phyloP scores from a whole-genome alignment of 2,329 filamentous ascomycete species.

The Lachnellula occidentalis region DNA sequence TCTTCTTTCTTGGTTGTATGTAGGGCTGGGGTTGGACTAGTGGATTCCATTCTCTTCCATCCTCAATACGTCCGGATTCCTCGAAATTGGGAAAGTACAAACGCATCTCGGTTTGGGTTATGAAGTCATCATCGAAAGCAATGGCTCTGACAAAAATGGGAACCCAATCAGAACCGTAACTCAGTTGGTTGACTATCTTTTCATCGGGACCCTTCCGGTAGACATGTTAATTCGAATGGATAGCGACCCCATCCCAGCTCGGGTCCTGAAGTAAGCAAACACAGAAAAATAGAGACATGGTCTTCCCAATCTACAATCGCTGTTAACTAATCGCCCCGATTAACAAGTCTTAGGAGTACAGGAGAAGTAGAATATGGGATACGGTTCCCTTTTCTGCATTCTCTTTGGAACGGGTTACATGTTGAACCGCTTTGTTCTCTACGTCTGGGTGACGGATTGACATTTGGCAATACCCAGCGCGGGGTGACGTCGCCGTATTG shows the following conservation, averaged over 20 bases:
- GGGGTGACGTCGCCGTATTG: constrained; percentile 17
- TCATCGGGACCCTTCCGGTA: constrained; percentile 24
- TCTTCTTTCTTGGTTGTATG: constrained; percentile 16
- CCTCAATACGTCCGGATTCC: constrained; percentile 17
- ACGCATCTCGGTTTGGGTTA: constrained; percentile 28
- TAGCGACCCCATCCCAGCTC: constrained; percentile 7
- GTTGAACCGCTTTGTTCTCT: constrained; percentile 21
- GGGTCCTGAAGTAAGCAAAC: constrained; percentile 19
- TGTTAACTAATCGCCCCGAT: too few species aligned
- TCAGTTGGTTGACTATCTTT: constrained; percentile 23
- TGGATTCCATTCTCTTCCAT: constrained; percentile 26
- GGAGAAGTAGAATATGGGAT: constrained; percentile 15
- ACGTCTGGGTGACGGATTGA: constrained; percentile 14
- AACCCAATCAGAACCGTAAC: constrained; percentile 12
- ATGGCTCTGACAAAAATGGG: constrained; percentile 1
- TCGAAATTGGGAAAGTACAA: constrained; percentile 20
- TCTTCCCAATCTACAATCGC: constrained; percentile 22
- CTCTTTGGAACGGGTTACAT: constrained; percentile 21
- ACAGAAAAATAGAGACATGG: constrained; percentile 9
- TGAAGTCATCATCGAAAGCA: constrained; percentile 23
- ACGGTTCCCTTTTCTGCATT: constrained; percentile 17
- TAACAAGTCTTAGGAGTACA: too few species aligned
- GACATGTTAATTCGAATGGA: constrained; percentile 18
- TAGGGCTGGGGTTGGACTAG: constrained; percentile 13
- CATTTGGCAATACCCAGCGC: constrained; percentile 16